Conservation (phyloP, 2,329 filamentous ascomycete species). For the Arthroderma sp. region DNA sequence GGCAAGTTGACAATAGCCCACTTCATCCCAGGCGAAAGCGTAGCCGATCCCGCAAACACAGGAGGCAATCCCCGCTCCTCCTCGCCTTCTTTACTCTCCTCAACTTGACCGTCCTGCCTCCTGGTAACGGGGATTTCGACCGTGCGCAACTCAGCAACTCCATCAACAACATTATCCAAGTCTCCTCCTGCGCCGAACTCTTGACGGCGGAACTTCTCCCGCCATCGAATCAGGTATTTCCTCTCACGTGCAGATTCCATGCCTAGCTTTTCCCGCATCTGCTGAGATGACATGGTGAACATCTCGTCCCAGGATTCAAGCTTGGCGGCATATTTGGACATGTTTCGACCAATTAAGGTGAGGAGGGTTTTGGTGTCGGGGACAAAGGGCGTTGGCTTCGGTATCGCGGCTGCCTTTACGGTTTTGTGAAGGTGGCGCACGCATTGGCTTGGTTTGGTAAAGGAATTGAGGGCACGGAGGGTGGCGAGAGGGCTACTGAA, state of each 20-base stretch:
- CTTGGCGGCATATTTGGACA: slow-evolving; percentile 70
- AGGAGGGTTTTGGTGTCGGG: slow-evolving; percentile 79
- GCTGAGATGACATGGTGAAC: slow-evolving; percentile 63
- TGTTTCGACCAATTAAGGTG: slow-evolving; percentile 74
- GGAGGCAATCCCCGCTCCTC: neutral
- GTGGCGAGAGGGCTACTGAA: slow-evolving; percentile 2
- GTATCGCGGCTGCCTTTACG: slow-evolving; percentile 36
- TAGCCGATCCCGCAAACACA: slow-evolving; percentile 26
- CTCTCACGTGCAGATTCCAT: slow-evolving; percentile 73
- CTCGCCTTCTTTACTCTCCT: slow-evolving; percentile 1
- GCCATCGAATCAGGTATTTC: slow-evolving; percentile 75
- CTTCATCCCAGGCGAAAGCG: slow-evolving; percentile 40
- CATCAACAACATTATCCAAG: slow-evolving; percentile 55
- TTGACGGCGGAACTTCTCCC: slow-evolving; percentile 68
- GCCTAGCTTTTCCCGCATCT: slow-evolving; percentile 63
- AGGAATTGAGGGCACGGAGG: slow-evolving; percentile 10
- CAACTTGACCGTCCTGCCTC: slow-evolving; percentile 16
- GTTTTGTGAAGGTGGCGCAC: slow-evolving; percentile 31
- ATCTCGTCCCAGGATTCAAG: slow-evolving; percentile 83
- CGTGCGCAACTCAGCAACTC: slow-evolving; percentile 44
- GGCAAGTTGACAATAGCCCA: slow-evolving; percentile 49
- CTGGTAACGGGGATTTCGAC: slow-evolving; percentile 37
- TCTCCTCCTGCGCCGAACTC: slow-evolving; percentile 73
- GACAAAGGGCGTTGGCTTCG: slow-evolving; percentile 67
- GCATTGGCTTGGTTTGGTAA: slow-evolving; percentile 19